Evolutionary conservation across 176 grass and related monocot species (phyloP).

Genomic region (Aegilops speltoides): DNA sequence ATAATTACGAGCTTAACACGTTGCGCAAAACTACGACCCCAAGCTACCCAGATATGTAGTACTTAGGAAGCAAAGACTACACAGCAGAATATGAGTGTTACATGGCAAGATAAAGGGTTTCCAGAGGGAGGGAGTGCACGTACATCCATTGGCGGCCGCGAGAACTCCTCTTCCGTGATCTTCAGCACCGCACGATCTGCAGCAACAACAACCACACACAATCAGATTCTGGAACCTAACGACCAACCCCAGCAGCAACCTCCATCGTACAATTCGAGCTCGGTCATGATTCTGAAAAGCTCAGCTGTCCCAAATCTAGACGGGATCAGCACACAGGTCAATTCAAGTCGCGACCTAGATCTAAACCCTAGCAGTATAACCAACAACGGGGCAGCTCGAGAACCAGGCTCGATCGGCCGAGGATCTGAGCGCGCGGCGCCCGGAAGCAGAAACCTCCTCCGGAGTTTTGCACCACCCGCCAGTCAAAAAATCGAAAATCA

Average conservation of each 20-base stretch:
- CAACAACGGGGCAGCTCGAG: background rate
- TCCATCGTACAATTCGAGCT: background rate
- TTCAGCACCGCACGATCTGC: conserved; percentile 79
- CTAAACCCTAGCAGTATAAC: background rate
- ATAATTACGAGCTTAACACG: background rate
- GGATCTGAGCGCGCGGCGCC: background rate
- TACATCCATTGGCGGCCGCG: conserved; percentile 61
- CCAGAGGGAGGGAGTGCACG: background rate
- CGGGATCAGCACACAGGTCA: background rate
- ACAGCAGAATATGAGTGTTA: background rate
- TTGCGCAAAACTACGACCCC: background rate
- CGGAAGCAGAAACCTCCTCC: background rate
- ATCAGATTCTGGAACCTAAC: conserved; percentile 12
- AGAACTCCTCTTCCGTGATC: conserved; percentile 94
- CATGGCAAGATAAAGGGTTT: background rate
- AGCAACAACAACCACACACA: conserved; percentile 11
- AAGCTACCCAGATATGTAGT: background rate
- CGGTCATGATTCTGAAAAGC: background rate
- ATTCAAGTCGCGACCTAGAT: conserved; percentile 25
- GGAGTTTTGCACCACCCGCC: background rate
- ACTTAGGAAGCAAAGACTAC: background rate
- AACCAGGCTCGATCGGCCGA: background rate
- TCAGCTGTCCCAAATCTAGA: background rate
- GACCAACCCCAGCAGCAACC: background rate
- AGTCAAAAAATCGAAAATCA: background rate